Percentiles rank a stretch among this genome's conserved stretches.
Evolutionary conservation across 768 basidiomycete species (phyloP).

Genomic region (Botryobasidium botryosum): DNA sequence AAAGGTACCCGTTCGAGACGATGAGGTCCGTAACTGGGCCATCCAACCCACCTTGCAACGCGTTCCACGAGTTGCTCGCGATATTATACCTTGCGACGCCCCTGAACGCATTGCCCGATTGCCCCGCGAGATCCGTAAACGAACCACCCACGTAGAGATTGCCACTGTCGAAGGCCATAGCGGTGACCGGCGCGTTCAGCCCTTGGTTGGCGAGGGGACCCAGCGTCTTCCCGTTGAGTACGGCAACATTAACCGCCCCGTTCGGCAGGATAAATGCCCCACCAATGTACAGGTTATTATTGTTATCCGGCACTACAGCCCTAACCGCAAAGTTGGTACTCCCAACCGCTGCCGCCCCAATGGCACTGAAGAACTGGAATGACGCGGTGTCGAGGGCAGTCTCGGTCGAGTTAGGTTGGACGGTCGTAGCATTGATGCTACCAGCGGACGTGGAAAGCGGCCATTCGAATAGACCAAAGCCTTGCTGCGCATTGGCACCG

Average conservation of each 20-base stretch:
- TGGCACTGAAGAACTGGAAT: slow-evolving; percentile 38
- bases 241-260: slow-evolving; percentile 46
- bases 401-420: slow-evolving; percentile 48
- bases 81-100: slow-evolving; percentile 62
- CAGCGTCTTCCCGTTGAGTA: slow-evolving; percentile 44
- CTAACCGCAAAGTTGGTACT: slow-evolving; percentile 24
- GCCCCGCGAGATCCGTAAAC: slow-evolving; percentile 51
- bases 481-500: slow-evolving; percentile 25
- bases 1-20: slow-evolving; percentile 32
- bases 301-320: slow-evolving; percentile 46
- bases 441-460: slow-evolving; percentile 29
- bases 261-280: slow-evolving; percentile 54
- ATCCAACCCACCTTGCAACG: slow-evolving; percentile 58
- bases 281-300: slow-evolving; percentile 51
- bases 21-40: slow-evolving; percentile 52
- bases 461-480: slow-evolving; percentile 89
- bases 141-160: slow-evolving; percentile 73
- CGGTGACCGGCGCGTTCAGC: slow-evolving; percentile 60
- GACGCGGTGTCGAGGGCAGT: slow-evolving; percentile 51
- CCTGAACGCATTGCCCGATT: slow-evolving; percentile 35
- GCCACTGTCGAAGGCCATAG: slow-evolving; percentile 45
- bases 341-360: slow-evolving; percentile 32
- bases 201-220: slow-evolving; percentile 42
- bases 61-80: slow-evolving; percentile 41
- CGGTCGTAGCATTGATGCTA: slow-evolving; percentile 39